Percentiles rank a stretch among this genome's conserved stretches.
phyloP scores from a whole-genome alignment of 768 basidiomycete species.

The Rhodotorula babjevae region DNA sequence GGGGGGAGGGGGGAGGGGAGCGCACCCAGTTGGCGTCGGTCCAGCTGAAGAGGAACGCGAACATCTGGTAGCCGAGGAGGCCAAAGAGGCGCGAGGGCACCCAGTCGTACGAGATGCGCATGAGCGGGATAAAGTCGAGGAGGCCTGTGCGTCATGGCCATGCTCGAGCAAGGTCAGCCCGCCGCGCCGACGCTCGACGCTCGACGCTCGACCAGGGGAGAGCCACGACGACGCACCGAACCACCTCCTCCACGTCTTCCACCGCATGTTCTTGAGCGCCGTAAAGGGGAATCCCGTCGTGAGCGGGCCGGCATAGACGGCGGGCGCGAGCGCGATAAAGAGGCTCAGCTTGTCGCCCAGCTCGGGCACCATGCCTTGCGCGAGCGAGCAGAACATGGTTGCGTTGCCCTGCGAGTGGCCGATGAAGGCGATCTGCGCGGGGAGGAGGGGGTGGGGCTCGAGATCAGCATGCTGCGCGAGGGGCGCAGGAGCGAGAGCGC shows the following conservation, averaged over 20 bases:
- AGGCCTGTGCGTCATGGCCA: constrained; percentile 43
- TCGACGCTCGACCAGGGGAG: too few relatives aligned
- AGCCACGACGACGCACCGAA: constrained; percentile 49
- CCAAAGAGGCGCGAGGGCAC: constrained; percentile 51
- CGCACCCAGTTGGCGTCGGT: constrained; percentile 53
- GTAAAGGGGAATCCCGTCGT: constrained; percentile 54
- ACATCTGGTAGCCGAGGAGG: constrained; percentile 52
- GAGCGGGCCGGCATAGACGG: constrained; percentile 54
- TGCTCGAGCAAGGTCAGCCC: too few relatives aligned
- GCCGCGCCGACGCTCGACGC: too few relatives aligned
- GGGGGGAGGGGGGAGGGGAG: background rate
- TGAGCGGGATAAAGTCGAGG: constrained; percentile 55
- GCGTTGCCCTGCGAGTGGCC: constrained; percentile 57
- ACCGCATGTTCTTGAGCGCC: constrained; percentile 51
- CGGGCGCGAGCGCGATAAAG: constrained; percentile 55
- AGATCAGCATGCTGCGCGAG: background rate
- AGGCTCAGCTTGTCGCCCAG: constrained; percentile 51
- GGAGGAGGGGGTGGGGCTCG: background rate
- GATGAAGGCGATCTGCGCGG: constrained; percentile 53
- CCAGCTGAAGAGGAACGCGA: constrained; percentile 54
- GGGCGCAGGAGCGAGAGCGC: background rate
- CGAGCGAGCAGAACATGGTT: constrained; percentile 52
- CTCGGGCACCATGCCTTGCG: constrained; percentile 53
- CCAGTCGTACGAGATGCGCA: constrained; percentile 53
- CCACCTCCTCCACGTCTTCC: constrained; percentile 52